These are phyloP conservation scores for Lomentospora prolificans DNA, from an alignment of 2,329 filamentous ascomycete genomes.

Conservation along the genomic window DNA sequence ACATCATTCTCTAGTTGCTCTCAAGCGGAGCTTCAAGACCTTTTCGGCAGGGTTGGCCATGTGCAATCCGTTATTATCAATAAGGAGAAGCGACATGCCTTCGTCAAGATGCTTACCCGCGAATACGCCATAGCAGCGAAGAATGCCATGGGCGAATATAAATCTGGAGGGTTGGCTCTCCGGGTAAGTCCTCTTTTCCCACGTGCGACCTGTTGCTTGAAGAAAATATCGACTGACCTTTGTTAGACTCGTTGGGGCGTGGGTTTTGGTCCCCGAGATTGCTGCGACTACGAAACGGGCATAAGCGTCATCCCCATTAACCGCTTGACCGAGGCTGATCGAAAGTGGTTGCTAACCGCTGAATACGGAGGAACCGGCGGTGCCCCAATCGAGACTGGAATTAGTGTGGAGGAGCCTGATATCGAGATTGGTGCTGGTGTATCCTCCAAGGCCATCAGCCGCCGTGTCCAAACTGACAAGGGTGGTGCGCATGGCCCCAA, in stretches of 20 bases:
- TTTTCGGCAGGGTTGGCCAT: conserved; percentile 73
- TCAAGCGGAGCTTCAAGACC: conserved; percentile 68
- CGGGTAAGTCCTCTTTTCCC: conserved; percentile 41
- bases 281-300: conserved; percentile 88
- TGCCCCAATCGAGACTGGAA: conserved; percentile 64
- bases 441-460: conserved; percentile 77
- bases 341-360: conserved; percentile 93
- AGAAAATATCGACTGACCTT: conserved; percentile 14
- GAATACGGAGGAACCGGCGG: conserved; percentile 91
- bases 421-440: conserved; percentile 98
- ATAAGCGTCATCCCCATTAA: conserved; percentile 89
- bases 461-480: conserved; percentile 60
- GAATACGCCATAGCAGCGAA: conserved; percentile 77
- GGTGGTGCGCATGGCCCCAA: conserved; percentile 56
- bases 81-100: conserved; percentile 94
- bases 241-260: conserved; percentile 87
- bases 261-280: conserved; percentile 91
- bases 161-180: conserved; percentile 43
- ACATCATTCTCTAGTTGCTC: conserved; percentile 43
- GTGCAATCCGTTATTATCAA: conserved; percentile 99
- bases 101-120: conserved; percentile 96
- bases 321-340: conserved; percentile 88
- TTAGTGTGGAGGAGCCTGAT: conserved; percentile 93
- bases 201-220: not conserved
- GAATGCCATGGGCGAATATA: conserved; percentile 56